Evolutionary conservation across 1,284 basidiomycete species (phyloP).

Genomic region (Ganoderma sinense): DNA sequence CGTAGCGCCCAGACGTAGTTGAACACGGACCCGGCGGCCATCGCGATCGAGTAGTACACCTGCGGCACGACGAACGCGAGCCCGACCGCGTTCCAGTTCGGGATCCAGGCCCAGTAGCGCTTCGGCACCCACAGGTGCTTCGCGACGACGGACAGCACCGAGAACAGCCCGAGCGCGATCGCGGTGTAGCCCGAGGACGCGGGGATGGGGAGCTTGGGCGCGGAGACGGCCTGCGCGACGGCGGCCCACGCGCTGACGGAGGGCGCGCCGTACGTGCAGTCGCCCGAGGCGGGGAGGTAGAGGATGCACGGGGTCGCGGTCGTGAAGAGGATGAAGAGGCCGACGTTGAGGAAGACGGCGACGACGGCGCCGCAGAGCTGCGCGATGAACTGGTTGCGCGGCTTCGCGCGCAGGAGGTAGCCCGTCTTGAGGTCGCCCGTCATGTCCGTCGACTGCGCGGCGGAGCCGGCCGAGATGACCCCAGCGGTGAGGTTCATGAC

Average conservation of each 20-base stretch:
- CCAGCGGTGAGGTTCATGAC: constrained; percentile 68
- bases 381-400: constrained; percentile 71
- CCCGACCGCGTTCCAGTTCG: constrained; percentile 74
- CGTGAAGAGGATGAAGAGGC: constrained; percentile 70
- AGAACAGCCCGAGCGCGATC: constrained; percentile 59
- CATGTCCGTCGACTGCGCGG: constrained; percentile 73
- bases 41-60: constrained; percentile 51
- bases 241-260: constrained; percentile 70
- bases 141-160: constrained; percentile 54
- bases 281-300: constrained; percentile 38
- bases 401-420: constrained; percentile 73
- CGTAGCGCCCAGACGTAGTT: constrained; percentile 59
- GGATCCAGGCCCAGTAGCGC: constrained; percentile 61
- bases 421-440: constrained; percentile 78
- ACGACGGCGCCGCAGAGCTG: constrained; percentile 65
- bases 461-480: constrained; percentile 64
- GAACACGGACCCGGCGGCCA: constrained; percentile 53
- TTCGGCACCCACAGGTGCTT: constrained; percentile 62
- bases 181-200: constrained; percentile 69
- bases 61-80: constrained; percentile 44
- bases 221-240: constrained; percentile 63
- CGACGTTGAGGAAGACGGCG: constrained; percentile 62
- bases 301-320: constrained; percentile 73
- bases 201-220: constrained; percentile 58
- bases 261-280: constrained; percentile 66